Base-by-base conservation (phyloP, 129 eudicot species). In the Ambrosia trifida region DNA sequence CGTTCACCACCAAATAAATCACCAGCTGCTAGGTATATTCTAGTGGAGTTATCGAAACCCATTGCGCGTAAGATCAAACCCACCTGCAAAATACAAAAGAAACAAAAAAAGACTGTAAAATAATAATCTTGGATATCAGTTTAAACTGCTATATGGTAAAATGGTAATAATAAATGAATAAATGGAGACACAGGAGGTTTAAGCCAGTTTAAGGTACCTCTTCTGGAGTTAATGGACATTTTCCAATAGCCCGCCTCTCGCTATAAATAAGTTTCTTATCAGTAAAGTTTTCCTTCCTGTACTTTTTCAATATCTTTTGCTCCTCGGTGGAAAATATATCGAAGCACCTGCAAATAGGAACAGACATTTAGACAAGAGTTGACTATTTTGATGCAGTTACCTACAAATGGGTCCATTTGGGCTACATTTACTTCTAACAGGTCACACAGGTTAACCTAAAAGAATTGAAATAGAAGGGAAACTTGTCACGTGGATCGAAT, bases 221-320 rank as follows among this genome's bases (percentile, higher is more conserved):
- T 83, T 95, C 99, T 54, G 99, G 97, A 69, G 99, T 95, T 53
- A 95, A 65, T 13, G 99, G 99, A 45, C 97, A 95, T 81, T 90
- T 95, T 17, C 99, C 99, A 62, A 94, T 94, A n/a, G 92, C 89
- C 54, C 97, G 84, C 78, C 97, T 86, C 78, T 87, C 97, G 40
- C 66, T 83, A 68, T 86, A 86, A 31, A 80, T 75, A 49, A 87
- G 96, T 50, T 86, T 78, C 79, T 95, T 90, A 18, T 84, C 86
- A 33, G 90, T 92, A 84, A 94, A 94, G 77, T 89, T 94, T 76
- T 87, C 85, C 57, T 80, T 69, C 32, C 98, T 78, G 24, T 94
- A 94, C 56, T 87, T 84, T 73, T 70, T 83, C 81, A 94, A 38
- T 74, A 84, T 70, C 71, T 80, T 84, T 72, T 94, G 96, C 70